Conservation (phyloP, 805 yeast species). For the Cyberlindnera petersonii region DNA sequence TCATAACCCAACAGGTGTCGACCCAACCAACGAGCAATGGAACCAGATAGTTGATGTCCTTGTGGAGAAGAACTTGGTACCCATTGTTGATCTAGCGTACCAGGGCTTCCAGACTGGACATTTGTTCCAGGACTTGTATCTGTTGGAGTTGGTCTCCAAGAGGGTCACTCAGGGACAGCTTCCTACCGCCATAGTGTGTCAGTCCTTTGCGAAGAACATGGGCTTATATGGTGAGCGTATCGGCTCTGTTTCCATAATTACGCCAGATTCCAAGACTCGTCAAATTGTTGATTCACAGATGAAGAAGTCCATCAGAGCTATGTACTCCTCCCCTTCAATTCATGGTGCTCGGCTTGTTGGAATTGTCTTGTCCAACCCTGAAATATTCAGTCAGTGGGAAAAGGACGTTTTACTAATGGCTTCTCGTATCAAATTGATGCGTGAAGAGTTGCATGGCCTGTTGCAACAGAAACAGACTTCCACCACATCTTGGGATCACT, state of each 20-base stretch:
- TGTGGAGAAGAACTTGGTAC: slow-evolving; percentile 57
- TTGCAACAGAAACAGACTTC: slow-evolving; percentile 53
- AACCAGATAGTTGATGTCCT: slow-evolving; percentile 62
- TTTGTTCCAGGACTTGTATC: slow-evolving; percentile 65
- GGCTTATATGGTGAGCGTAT: slow-evolving; percentile 95
- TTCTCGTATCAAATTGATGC: slow-evolving; percentile 69
- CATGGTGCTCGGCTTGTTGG: slow-evolving; percentile 91
- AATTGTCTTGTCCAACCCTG: slow-evolving; percentile 58
- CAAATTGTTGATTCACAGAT: slow-evolving; percentile 68
- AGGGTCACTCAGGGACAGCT: slow-evolving; percentile 40
- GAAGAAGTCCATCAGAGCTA: slow-evolving; percentile 78
- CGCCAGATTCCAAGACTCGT: slow-evolving; percentile 50
- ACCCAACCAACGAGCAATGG: slow-evolving; percentile 83
- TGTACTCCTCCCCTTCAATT: slow-evolving; percentile 91
- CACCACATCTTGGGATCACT: slow-evolving; percentile 63
- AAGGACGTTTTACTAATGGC: slow-evolving; percentile 76
- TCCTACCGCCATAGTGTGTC: slow-evolving; percentile 62
- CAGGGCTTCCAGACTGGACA: slow-evolving; percentile 93
- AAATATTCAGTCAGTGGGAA: slow-evolving; percentile 71
- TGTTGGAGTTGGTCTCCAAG: slow-evolving; percentile 43
- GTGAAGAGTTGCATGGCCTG: slow-evolving; percentile 57
- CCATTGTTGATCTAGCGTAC: slow-evolving; percentile 90
- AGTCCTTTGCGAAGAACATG: slow-evolving; percentile 92
- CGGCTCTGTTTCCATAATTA: slow-evolving; percentile 69
- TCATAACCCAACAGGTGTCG: slow-evolving; percentile 96